Evolutionary conservation across 345 rosid species (phyloP), one percentile per base, ranked within the genome.

Genomic region (Rhodamnia rubescens): DNA sequence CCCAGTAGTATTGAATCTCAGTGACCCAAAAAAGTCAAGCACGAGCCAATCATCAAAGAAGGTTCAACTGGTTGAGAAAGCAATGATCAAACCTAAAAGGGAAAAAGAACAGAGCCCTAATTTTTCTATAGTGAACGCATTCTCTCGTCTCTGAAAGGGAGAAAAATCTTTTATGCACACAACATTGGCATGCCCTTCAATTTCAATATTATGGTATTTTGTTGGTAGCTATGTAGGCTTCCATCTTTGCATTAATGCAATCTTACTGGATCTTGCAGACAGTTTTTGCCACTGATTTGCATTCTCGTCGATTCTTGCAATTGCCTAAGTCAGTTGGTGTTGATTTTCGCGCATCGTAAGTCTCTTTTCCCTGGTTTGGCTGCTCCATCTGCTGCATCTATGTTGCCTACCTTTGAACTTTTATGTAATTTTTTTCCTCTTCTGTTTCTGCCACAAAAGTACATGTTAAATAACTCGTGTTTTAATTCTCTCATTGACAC

Each of bases 341-440:
- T 29, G 99, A 97, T 93, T 97, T 97, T 32, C 96, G 98, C 9
- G 98, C 98, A 84, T 95, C 98, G 98, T 97, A 90, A 87, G 99
- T 91, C 22, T 32, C 18, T 29, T 56, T n/a, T 14, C 57, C 18
- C 58, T 49, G 40, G 83, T 8, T 27, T 27, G 42, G 1, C 11
- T 44, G 58, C 56, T 82, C 82, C 47, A 4, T 81, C 74, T 81
- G 53, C 13, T 15, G 42, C 36, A 53, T 82, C 8, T 53, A 83
- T 83, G 54, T 53, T 51, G 22, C 22, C 49, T 32, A 29, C 9
- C 42, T 24, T 40, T 42, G 24, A 7, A 4, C 26, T 50, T 74
- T 42, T 29, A 21, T 29, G 2, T 81, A 18, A 26, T 51, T 9
- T 29, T 49, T 20, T 69, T 69, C 32, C 74, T 85, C 74, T 85